Conservation (phyloP, 371 early-diverging fungal genomes). For the Lichtheimia ramosa region DNA sequence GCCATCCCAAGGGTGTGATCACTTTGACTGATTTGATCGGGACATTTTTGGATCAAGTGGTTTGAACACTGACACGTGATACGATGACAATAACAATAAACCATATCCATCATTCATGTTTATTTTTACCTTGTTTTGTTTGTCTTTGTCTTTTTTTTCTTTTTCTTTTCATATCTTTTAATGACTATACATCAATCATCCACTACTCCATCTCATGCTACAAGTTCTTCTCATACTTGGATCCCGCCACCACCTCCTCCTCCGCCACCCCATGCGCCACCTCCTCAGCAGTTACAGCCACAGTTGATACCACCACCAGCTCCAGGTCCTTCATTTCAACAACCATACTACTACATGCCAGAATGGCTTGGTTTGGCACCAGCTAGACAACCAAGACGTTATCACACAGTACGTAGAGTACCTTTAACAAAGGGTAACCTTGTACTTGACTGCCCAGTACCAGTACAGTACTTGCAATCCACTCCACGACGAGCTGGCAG, state of each 20-base stretch:
- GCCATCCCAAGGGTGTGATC: constrained; percentile 56
- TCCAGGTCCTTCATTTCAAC: not conserved
- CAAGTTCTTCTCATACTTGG: not conserved
- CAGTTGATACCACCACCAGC: not conserved
- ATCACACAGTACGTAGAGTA: constrained; percentile 32
- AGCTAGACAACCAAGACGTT: constrained; percentile 17
- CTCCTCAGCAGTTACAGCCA: not conserved
- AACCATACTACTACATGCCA: not conserved
- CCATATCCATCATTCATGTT: not conserved
- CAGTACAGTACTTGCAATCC: constrained; percentile 54
- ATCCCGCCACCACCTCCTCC: not conserved
- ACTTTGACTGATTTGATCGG: constrained; percentile 23
- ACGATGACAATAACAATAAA: not conserved
- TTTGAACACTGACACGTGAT: not conserved
- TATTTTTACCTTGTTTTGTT: constrained; percentile 1
- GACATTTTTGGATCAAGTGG: constrained; percentile 12
- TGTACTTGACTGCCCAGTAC: constrained; percentile 74
- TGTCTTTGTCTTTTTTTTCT: constrained; percentile 1
- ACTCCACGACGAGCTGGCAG: constrained; percentile 54
- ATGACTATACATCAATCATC: not conserved
- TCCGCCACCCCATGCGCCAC: not conserved
- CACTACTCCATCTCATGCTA: not conserved
- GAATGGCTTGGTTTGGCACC: constrained; percentile 10
- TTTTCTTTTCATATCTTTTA: not conserved
- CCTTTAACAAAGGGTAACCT: constrained; percentile 69